Base-by-base conservation (phyloP, 176 grass and related monocot species). In the Pontederia paniculata region DNA sequence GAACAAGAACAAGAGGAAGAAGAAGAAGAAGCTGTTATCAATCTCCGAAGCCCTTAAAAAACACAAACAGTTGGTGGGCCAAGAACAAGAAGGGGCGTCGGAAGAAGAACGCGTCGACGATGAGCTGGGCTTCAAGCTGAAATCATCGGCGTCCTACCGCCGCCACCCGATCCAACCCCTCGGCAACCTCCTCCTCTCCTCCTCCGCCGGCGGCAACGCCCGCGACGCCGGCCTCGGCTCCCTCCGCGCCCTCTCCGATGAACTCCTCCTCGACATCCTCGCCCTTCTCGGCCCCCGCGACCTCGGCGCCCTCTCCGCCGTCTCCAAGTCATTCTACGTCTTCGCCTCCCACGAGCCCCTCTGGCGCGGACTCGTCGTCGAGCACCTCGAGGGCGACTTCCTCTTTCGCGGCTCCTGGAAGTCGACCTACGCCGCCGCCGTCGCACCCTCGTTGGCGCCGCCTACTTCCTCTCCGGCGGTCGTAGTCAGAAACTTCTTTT, bases 221-320 rank as follows among this genome's bases (percentile, higher is more conserved):
- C 77, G 86, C 21, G 80, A 98, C 67, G 49, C 54, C 21, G 70
- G 86, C n/a, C 83, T 98, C 17, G 80, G 83, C 42, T 17, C 65
- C 19, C 77, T 91, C 12, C 70, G 73, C 44, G 45, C 45, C 52
- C 77, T 98, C 50, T 58, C 86, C 0, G 83, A 91, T 45, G 83
- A 88, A 37, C 75, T 91, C 9, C 68, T 88, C 60, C 75, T 91
- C 57, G 93, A 98, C 69, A 45, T 98, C 41, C 75, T 91, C 44
- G 69, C 60, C 50, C 73, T 98, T 12, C 86, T 98, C 8, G 55
- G 60, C 0, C 62, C 72, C 23, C 75, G 77, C 2, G 80, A 70
- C 60, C 73, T 98, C 70, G 69, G 66, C 9, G 68, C 61, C 58
- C 76, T 91, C 61, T 88, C 86, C 9, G 65, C 20, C 0, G 75